These are phyloP conservation scores for Didymosphaeria variabile DNA, from an alignment of 2,329 filamentous ascomycete genomes.

Conservation along the genomic window DNA sequence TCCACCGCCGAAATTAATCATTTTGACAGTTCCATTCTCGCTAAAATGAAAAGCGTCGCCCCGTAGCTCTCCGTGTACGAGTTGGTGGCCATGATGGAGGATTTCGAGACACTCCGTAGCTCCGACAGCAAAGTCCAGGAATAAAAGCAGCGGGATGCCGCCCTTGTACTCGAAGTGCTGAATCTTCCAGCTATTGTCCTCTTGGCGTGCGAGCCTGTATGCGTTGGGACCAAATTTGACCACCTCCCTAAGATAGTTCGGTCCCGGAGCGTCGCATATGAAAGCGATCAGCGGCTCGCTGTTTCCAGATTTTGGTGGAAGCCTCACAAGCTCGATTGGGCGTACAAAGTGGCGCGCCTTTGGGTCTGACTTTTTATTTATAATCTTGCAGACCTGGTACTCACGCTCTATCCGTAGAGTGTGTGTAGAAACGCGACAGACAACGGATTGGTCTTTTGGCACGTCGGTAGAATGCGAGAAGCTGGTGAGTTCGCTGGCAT, in stretches of 20 bases:
- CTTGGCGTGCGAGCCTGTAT: slow-evolving; percentile 42
- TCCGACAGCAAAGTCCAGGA: slow-evolving; percentile 91
- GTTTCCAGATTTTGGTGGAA: slow-evolving; percentile 74
- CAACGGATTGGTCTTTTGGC: slow-evolving; percentile 64
- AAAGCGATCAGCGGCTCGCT: slow-evolving; percentile 75
- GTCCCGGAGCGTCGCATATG: slow-evolving; percentile 81
- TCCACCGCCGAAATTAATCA: slow-evolving; percentile 87
- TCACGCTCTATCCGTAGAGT: slow-evolving; percentile 84
- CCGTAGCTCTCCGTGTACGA: slow-evolving; percentile 90
- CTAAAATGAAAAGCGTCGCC: slow-evolving; percentile 93
- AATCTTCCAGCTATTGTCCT: slow-evolving; percentile 27
- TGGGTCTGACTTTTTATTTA: slow-evolving; percentile 76
- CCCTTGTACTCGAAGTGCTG: slow-evolving; percentile 48
- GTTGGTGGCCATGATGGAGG: slow-evolving; percentile 85
- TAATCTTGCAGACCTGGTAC: slow-evolving; percentile 80
- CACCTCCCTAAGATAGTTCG: slow-evolving; percentile 74
- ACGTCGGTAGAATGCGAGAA: slow-evolving; percentile 57
- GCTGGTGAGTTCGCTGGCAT: slow-evolving; percentile 53
- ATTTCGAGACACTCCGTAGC: slow-evolving; percentile 87
- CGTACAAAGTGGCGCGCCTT: slow-evolving; percentile 78
- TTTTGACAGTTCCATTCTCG: slow-evolving; percentile 75
- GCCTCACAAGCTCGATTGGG: slow-evolving; percentile 79
- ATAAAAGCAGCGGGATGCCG: slow-evolving; percentile 75
- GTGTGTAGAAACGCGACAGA: slow-evolving; percentile 85
- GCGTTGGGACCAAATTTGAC: slow-evolving; percentile 77